Percentiles rank a stretch among this genome's conserved stretches.
phyloP scores from a whole-genome alignment of 371 early-diverging fungal species.

The Mucor circinelloides region DNA sequence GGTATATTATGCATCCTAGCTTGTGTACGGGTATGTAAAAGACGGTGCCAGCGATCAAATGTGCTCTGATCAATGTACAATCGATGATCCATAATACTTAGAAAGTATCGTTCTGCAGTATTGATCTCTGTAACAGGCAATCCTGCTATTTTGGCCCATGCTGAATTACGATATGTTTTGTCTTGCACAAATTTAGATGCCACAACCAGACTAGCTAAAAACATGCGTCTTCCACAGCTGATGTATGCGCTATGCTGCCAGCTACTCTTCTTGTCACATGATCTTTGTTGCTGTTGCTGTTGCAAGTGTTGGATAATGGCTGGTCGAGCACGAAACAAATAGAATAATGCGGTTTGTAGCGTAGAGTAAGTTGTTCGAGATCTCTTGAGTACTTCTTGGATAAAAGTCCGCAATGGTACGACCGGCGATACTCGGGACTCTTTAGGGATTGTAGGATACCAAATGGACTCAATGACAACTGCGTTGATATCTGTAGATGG shows the following conservation, averaged over 20 bases:
- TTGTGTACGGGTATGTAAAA: slow-evolving; percentile 48
- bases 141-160: slow-evolving; percentile 78
- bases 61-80: slow-evolving; percentile 65
- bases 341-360: slow-evolving; percentile 74
- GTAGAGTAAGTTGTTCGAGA: slow-evolving; percentile 81
- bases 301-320: slow-evolving; percentile 29
- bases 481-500: slow-evolving; percentile 54
- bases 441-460: slow-evolving; percentile 39
- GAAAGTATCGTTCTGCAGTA: slow-evolving; percentile 70
- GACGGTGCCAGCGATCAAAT: slow-evolving; percentile 68
- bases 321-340: slow-evolving; percentile 60
- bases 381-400: slow-evolving; percentile 77
- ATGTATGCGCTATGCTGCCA: slow-evolving; percentile 50
- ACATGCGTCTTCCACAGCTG: slow-evolving; percentile 74
- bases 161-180: slow-evolving; percentile 74
- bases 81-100: slow-evolving; percentile 68
- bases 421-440: slow-evolving; percentile 46
- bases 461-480: slow-evolving; percentile 64
- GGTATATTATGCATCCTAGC: slow-evolving; percentile 27
- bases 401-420: slow-evolving; percentile 70
- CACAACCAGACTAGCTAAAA: slow-evolving; percentile 68
- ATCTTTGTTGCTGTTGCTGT: not conserved
- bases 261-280: slow-evolving; percentile 4
- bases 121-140: slow-evolving; percentile 73
- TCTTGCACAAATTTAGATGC: slow-evolving; percentile 78